Evolutionary conservation across 768 basidiomycete species (phyloP).

Genomic region (Xerocomellus chrysenteron): DNA sequence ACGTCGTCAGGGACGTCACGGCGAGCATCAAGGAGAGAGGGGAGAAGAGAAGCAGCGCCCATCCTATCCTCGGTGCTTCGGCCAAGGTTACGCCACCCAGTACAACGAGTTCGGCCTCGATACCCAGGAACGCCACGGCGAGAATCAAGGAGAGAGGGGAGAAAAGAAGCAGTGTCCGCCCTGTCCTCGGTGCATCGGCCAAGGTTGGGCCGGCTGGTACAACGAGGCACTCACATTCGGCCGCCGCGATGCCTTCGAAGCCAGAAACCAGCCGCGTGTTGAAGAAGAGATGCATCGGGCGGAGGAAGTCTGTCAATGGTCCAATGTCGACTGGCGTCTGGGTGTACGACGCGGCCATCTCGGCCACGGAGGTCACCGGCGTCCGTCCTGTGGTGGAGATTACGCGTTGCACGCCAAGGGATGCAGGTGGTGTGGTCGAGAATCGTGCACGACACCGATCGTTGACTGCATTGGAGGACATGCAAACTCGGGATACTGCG

Average conservation of each 20-base stretch:
- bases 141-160: slow-evolving; percentile 12
- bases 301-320: slow-evolving; percentile 46
- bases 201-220: slow-evolving; percentile 4
- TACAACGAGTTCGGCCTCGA: neutral
- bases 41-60: slow-evolving; percentile 19
- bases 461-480: slow-evolving; percentile 19
- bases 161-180: slow-evolving; percentile 24
- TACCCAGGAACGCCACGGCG: slow-evolving; percentile 10
- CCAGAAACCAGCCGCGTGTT: slow-evolving; percentile 34
- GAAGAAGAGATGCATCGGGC: slow-evolving; percentile 57
- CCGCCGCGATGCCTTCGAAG: neutral
- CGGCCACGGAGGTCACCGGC: slow-evolving; percentile 38
- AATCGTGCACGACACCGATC: slow-evolving; percentile 27
- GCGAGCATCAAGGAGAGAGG: slow-evolving; percentile 12
- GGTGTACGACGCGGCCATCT: slow-evolving; percentile 52
- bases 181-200: slow-evolving; percentile 23
- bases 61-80: slow-evolving; percentile 26
- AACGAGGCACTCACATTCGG: neutral
- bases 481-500: slow-evolving; percentile 2
- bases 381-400: slow-evolving; percentile 21
- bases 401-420: slow-evolving; percentile 13
- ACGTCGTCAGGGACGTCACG: slow-evolving; percentile 8
- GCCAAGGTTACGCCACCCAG: slow-evolving; percentile 12
- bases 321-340: slow-evolving; percentile 36
- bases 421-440: neutral